Conservation (phyloP, 2,329 filamentous ascomycete genomes). For the Passalora sequoiae region DNA sequence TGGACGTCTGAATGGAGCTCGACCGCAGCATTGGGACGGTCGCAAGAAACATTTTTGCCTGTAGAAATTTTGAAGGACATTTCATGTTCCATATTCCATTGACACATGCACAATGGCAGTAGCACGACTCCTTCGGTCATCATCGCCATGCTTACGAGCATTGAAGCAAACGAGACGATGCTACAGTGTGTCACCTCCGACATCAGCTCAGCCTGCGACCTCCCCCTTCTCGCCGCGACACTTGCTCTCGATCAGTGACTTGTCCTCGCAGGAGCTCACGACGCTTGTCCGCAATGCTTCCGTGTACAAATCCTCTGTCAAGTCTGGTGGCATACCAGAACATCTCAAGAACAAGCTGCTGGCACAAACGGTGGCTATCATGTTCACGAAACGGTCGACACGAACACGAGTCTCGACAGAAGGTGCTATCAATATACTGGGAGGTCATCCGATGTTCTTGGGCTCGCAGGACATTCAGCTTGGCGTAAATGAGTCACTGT, state of each 20-base stretch:
- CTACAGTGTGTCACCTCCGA: conserved; percentile 23
- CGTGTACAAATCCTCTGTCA: conserved; percentile 69
- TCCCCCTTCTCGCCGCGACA: conserved; percentile 68
- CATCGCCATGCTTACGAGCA: conserved; percentile 17
- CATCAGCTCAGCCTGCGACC: conserved; percentile 36
- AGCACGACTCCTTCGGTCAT: conserved; percentile 22
- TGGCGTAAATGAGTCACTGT: conserved; percentile 91
- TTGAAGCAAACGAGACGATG: conserved; percentile 22
- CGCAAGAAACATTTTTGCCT: neutral
- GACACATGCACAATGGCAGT: conserved; percentile 18
- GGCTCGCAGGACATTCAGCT: conserved; percentile 95
- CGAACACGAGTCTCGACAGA: conserved; percentile 91
- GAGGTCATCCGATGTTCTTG: conserved; percentile 92
- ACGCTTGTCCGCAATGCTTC: conserved; percentile 78
- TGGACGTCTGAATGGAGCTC: too few species aligned
- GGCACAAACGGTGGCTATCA: conserved; percentile 83
- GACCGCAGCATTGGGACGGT: neutral
- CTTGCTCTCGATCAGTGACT: conserved; percentile 84
- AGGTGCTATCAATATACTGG: conserved; percentile 79
- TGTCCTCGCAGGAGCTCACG: conserved; percentile 72
- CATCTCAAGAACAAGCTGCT: conserved; percentile 58
- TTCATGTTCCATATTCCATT: too few species aligned
- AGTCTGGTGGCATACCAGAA: conserved; percentile 57
- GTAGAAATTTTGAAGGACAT: too few species aligned
- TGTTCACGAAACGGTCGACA: conserved; percentile 95